Percentiles rank a stretch among this genome's conserved stretches.
Evolutionary conservation across 495 filamentous ascomycete species (phyloP).

Genomic region (Podospora didyma): DNA sequence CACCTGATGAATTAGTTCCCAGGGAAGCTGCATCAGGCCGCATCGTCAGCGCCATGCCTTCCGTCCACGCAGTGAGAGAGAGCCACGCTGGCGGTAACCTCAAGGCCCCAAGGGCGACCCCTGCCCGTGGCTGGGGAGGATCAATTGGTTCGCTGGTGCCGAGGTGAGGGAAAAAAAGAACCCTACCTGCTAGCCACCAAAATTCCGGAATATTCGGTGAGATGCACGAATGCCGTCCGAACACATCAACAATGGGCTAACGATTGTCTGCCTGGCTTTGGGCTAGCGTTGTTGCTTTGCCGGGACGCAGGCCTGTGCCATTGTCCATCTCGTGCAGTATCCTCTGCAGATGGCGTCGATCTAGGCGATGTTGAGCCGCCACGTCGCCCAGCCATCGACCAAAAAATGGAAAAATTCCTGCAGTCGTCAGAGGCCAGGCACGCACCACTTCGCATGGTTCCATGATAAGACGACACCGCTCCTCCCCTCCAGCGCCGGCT

Average conservation of each 20-base stretch:
- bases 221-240: slow-evolving; percentile 21
- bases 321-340: not conserved
- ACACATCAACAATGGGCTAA: slow-evolving; percentile 21
- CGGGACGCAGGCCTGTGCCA: not conserved
- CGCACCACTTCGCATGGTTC: not conserved
- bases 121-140: not conserved
- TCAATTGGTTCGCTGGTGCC: not conserved
- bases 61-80: not conserved
- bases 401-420: slow-evolving; percentile 1
- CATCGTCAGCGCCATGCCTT: not conserved
- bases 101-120: not conserved
- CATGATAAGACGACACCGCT: slow-evolving; percentile 10
- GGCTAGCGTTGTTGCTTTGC: slow-evolving; percentile 3
- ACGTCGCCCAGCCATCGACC: slow-evolving; percentile 18
- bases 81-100: no score
- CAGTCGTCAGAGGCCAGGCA: slow-evolving; percentile 9
- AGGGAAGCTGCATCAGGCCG: not conserved
- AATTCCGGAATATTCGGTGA: slow-evolving; percentile 13
- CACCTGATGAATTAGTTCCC: no score
- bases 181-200: slow-evolving; percentile 14
- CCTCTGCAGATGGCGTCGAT: slow-evolving; percentile 1
- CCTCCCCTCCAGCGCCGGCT: not conserved
- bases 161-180: not conserved
- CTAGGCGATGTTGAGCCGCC: slow-evolving; percentile 14
- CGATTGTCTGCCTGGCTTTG: slow-evolving; percentile 1